Conservation (phyloP, 2,329 filamentous ascomycete species). For the Tolypocladium pustulatum region DNA sequence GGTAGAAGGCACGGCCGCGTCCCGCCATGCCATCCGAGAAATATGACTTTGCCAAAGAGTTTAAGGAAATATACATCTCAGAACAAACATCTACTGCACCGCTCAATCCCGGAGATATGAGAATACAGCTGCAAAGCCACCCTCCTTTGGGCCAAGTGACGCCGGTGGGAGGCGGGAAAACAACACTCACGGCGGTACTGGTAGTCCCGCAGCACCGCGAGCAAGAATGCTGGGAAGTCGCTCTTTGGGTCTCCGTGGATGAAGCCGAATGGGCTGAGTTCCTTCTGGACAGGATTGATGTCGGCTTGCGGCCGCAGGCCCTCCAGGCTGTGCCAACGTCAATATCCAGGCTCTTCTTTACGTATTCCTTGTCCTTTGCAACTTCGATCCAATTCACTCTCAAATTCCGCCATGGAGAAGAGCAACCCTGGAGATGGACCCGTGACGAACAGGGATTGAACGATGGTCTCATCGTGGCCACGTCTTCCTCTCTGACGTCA, state of each 20-base stretch:
- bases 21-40: conserved; percentile 13
- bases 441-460: conserved; percentile 50
- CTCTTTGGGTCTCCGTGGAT: conserved; percentile 59
- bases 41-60: conserved; percentile 25
- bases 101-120: conserved; percentile 20
- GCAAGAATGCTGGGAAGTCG: conserved; percentile 57
- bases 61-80: conserved; percentile 25
- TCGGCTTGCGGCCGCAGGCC: conserved; percentile 29
- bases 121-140: conserved; percentile 35
- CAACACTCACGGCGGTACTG: conserved; percentile 58
- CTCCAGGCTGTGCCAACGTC: conserved; percentile 30
- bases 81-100: conserved; percentile 23
- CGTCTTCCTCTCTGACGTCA: conserved; percentile 14
- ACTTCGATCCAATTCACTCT: conserved; percentile 54
- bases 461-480: conserved; percentile 52
- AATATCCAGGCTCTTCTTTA: conserved; percentile 40
- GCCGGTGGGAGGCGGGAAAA: conserved; percentile 34
- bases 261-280: conserved; percentile 47
- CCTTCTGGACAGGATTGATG: conserved; percentile 17
- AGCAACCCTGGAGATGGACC: conserved; percentile 59
- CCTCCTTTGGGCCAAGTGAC: conserved; percentile 72
- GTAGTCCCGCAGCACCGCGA: conserved; percentile 48
- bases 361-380: conserved; percentile 34
- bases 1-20: background rate
- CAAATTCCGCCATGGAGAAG: conserved; percentile 48